Evolutionary conservation across 805 yeast genomes (phyloP), one percentile per base, ranked within the genome.

Genomic region (Candida pini): DNA sequence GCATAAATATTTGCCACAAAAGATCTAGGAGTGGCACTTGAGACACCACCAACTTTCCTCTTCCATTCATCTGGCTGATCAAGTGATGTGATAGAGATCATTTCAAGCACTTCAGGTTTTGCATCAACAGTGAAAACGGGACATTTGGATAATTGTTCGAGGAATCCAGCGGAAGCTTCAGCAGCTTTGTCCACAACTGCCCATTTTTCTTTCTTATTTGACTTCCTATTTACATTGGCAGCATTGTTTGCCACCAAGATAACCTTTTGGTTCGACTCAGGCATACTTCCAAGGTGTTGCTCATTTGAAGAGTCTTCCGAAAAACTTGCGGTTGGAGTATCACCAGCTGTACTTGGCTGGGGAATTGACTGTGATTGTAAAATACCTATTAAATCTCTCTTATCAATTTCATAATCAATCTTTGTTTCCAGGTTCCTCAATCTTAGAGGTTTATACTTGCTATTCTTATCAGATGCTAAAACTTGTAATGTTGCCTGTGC

Each of bases 121-220:
- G 75, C 77, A 53, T 90, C 97, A 22, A 90, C 75, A 0, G 82
- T 73, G 30, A 88, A 67, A 1, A 90, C 73, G 0, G 97, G 90
- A 0, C 92, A 80, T 16, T 63, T 59, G 0, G 79, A 66, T 26
- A 90, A 55, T 9, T 65, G 68, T 32, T 69, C 68, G 26, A 87
- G 53, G 30, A 81, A 63, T 3, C 62, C 53, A 1, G 70, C 68
- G 0, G 84, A 69, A 0, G 83, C 82, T 35, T 71, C 68, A 41
- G 73, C 73, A 0, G 95, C 75, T 35, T 74, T 78, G 41, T 84
- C 87, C 40, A 86, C 95, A 27, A 76, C 57, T 13, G 77, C 76
- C 86, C 82, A 84, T 47, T 73, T 78, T 41, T 85, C 94, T 51
- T 75, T 76, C 51, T 80, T 81, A 51, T 80, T 84, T 40, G 76